Evolutionary conservation across 2,329 filamentous ascomycete genomes (phyloP), one percentile per base, ranked within the genome.

Genomic region (Talaromyces atroroseus): DNA sequence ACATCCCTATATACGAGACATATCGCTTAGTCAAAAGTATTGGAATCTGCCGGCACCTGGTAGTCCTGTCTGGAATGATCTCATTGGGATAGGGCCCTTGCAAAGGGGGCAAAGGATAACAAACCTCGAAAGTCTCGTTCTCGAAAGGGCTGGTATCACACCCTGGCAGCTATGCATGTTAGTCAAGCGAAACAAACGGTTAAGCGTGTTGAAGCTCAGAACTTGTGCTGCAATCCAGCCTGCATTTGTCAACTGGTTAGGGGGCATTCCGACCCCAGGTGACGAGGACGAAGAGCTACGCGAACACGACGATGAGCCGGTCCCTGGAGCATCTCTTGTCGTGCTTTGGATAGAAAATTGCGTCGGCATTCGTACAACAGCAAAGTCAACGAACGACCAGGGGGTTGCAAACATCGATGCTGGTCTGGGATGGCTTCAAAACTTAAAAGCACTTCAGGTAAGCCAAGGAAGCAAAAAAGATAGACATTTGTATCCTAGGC

Each of bases 241-340:
- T 0, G 67, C 68, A n/a, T 72, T 73, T 54, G 58, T 73, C 45
- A 54, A 68, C 34, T 71, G 70, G 69, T 56, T 73, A 1, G 69
- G 69, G 2, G 65, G 65, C 5, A 49, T 64, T 14, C 53, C 57
- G 4, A 49, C 57, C 38, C 45, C 59, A 11, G 54, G 57, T 29
- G 61, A 61, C 7, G 20, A 54, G 4, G 60, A 64, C 2, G 57
- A 59, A 3, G 29, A 32, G 11, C 46, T 6, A 21, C 50, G 8
- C 7, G 26, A 29, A n/a, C 45, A 56, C 5, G 23, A 58, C 2
- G 45, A 50, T 18, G 36, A 45, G 12, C 20, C 46, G 21, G 59
- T 59, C 1, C 66, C 64, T 50, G 66, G 66, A 5, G 59, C 58
- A 12, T 60, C 56, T 20, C 51, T 69, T 26, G 55, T 64, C 36